These are phyloP conservation scores for Aspergillus jensenii DNA, from an alignment of 2,329 filamentous ascomycete genomes.

Conservation along the genomic window DNA sequence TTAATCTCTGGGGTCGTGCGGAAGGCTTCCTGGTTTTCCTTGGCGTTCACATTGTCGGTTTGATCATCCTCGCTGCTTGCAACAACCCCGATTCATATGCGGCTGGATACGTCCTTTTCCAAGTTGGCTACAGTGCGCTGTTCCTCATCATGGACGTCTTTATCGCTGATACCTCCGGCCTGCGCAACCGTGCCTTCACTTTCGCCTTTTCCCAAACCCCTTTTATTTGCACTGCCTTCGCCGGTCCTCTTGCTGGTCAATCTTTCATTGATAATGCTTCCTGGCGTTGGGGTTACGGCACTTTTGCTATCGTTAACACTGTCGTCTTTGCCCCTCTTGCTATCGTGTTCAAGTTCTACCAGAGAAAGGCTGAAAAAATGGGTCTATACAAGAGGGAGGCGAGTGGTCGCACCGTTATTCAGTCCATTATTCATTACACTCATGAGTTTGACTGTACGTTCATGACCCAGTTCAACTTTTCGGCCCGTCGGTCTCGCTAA, in stretches of 20 bases:
- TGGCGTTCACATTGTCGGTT: constrained; percentile 47
- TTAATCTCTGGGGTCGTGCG: constrained; percentile 64
- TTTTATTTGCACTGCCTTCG: constrained; percentile 61
- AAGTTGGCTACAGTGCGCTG: constrained; percentile 58
- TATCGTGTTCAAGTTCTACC: constrained; percentile 55
- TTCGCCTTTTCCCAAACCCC: constrained; percentile 61
- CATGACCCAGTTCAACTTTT: constrained; percentile 39
- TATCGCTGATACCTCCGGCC: constrained; percentile 62
- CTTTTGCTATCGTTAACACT: constrained; percentile 62
- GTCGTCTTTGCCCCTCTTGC: constrained; percentile 57
- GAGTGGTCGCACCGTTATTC: constrained; percentile 46
- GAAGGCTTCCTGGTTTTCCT: constrained; percentile 57
- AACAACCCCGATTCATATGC: constrained; percentile 62
- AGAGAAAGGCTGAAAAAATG: constrained; percentile 56
- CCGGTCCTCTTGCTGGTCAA: constrained; percentile 53
- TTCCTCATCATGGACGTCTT: constrained; percentile 60
- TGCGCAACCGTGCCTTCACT: constrained; percentile 62
- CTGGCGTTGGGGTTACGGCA: constrained; percentile 65
- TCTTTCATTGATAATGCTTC: constrained; percentile 51
- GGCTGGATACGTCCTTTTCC: constrained; percentile 64
- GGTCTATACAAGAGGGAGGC: constrained; percentile 51
- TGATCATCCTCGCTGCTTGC: constrained; percentile 64
- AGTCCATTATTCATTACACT: constrained; percentile 55
- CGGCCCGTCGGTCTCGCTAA: not conserved
- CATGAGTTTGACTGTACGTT: constrained; percentile 62